Conservation (phyloP, 169 alveolate genomes). For the Cystoisospora suis region DNA sequence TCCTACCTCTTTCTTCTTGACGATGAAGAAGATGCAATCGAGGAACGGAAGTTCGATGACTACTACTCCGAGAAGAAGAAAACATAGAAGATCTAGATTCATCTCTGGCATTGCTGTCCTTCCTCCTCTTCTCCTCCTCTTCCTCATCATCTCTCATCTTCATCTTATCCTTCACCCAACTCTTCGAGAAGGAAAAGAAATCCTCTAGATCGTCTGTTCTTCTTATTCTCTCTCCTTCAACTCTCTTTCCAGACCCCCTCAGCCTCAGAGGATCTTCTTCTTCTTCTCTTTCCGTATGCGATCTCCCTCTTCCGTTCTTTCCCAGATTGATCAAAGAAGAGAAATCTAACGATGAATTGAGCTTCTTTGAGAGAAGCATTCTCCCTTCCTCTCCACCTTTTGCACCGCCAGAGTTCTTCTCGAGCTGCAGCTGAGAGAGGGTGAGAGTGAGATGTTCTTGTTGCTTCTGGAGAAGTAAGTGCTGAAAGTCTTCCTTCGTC, state of each 20-base stretch:
- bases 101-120: too few relatives aligned
- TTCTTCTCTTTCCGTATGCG: background rate
- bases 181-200: too few relatives aligned
- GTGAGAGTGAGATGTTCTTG: background rate
- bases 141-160: too few relatives aligned
- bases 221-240: too few relatives aligned
- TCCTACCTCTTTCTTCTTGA: background rate
- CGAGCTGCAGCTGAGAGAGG: background rate
- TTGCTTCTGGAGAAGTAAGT: conserved; percentile 15
- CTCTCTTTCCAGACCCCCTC: background rate
- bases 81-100: too few relatives aligned
- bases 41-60: too few relatives aligned
- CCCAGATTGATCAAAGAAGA: too few relatives aligned
- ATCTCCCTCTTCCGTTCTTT: background rate
- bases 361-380: background rate
- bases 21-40: background rate
- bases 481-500: background rate
- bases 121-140: too few relatives aligned
- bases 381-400: background rate
- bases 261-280: background rate
- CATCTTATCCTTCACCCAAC: too few relatives aligned
- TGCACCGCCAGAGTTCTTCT: background rate
- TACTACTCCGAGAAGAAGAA: too few relatives aligned
- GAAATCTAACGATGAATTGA: too few relatives aligned
- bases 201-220: too few relatives aligned